Evolutionary conservation across 169 alveolate species (phyloP).

Genomic region (Miamiensis avidus): DNA sequence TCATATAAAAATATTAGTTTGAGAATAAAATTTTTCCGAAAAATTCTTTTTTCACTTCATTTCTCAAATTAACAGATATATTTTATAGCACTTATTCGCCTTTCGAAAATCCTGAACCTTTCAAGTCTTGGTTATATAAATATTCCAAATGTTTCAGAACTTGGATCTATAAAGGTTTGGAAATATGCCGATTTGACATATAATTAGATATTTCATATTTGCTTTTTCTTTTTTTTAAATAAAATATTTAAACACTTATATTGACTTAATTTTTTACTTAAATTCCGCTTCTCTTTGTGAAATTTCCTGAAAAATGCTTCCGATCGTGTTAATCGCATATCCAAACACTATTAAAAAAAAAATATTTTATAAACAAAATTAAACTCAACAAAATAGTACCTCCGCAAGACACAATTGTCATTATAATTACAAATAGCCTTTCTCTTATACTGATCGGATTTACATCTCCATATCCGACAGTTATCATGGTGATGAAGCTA

Average conservation of each 20-base stretch:
- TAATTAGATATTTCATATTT: slow-evolving; percentile 14
- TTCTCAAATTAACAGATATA: neutral
- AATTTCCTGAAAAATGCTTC: slow-evolving; percentile 14
- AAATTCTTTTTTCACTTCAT: slow-evolving; percentile 13
- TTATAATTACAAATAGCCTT: slow-evolving; percentile 3
- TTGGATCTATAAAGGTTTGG: neutral
- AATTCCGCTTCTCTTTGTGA: slow-evolving; percentile 14
- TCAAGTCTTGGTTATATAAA: neutral
- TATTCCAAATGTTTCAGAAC: neutral
- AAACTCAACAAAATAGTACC: neutral
- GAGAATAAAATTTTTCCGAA: neutral
- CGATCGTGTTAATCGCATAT: neutral
- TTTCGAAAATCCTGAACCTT: neutral
- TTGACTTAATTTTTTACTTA: slow-evolving; percentile 2
- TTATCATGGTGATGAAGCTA: slow-evolving; percentile 16
- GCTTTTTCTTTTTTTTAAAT: slow-evolving; percentile 4
- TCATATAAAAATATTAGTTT: neutral
- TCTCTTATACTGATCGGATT: neutral
- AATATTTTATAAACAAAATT: neutral
- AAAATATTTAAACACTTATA: neutral
- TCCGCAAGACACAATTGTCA: slow-evolving; percentile 5
- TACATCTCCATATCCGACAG: slow-evolving; percentile 24
- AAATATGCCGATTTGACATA: neutral
- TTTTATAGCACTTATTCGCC: slow-evolving; percentile 6
- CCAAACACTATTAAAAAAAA: neutral